Base-by-base conservation (phyloP, 345 rosid species). In the Linum tenue region DNA sequence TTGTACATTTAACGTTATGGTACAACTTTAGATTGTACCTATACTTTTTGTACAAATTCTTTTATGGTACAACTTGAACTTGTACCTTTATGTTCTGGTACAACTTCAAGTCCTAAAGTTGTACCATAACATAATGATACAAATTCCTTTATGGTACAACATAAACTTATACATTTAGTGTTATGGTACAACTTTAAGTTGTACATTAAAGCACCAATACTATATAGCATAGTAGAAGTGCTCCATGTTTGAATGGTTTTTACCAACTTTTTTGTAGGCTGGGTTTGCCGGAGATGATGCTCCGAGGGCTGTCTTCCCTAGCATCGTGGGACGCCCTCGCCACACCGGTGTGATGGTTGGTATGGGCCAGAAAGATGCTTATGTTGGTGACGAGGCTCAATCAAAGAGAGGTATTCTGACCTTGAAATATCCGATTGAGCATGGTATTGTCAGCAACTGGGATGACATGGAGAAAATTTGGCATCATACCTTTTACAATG, bases 401-500 rank as follows among this genome's bases (percentile, higher is more conserved):
- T 57, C 60, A 10, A 57, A 57, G 60, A 57, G 60, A 37, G 60
- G 60, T 57, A 57, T 57, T 22, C 22, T 57, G 60, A 57, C 60
- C 11, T 57, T 57, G 60, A 57, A 57, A 37, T 57, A 57, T 37
- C 60, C 60, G 2, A 57, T 57, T 57, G 60, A 57, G 60, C 60
- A 57, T 0, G 60, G 60, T 0, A 57, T 57, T 2, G 60, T 57
- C 12, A 57, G 60, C 60, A 57, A 57, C 60, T 57, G 60, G 60
- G 60, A 57, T 37, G 60, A 57, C 38, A 57, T 57, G 60, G 60
- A 57, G 60, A 57, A 57, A 37, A 57, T 57, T 17, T 57, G 60
- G 60, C 60, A 57, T 57, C 60, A 57, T 57, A 57, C 60, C 37
- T 57, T 57, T 37, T 57, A 57, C 60, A 57, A 57, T 57, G 60